Base-by-base conservation (phyloP, 805 yeast species). In the Lipomyces starkeyi region DNA sequence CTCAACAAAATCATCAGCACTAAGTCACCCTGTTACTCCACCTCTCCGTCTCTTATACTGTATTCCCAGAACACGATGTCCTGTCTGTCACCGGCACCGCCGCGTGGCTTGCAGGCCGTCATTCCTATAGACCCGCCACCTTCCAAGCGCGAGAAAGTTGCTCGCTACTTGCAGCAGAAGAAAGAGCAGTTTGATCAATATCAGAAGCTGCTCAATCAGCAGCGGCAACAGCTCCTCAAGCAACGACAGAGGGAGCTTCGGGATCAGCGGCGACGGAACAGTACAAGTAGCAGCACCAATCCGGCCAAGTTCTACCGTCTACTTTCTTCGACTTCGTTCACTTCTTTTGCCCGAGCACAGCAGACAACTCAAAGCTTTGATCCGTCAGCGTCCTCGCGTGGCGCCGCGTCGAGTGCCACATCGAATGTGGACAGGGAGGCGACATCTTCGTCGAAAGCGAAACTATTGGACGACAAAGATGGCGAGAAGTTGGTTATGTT, bases 401-500 rank as follows among this genome's bases (percentile, higher is more conserved):
- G 22, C 32, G 14, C 34, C 11, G 4, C 56, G 40, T n/a, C n/a
- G 61, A 9, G 20, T 4, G 27, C 32, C 8, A 32, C 47, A n/a
- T 17, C 40, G 1, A 25, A 13, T 25, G 32, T 17, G 20, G 32
- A 29, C 34, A 34, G 29, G 20, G 14, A 64, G 35, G 6, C 32
- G 20, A 22, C 43, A 5, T 22, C 27, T 17, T 54, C 22, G n/a
- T 25, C 62, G 9, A 60, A 62, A 32, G 53, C 63, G 22, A 58
- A 58, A 58, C 62, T n/a, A 27, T 60, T 69, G 54, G 37, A 59
- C 8, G 72, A 59, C 49, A 69, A 62, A 59, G 77, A 78, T 37
- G 88, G 89, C 71, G 87, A 92, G 37, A 79, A 84, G 20, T 83
- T 91, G n/a, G 77, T 86, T 1, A 78, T 89, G 53, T 88, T 85